Conservation (phyloP, 2,329 filamentous ascomycete genomes). For the Metarhizium brunneum region DNA sequence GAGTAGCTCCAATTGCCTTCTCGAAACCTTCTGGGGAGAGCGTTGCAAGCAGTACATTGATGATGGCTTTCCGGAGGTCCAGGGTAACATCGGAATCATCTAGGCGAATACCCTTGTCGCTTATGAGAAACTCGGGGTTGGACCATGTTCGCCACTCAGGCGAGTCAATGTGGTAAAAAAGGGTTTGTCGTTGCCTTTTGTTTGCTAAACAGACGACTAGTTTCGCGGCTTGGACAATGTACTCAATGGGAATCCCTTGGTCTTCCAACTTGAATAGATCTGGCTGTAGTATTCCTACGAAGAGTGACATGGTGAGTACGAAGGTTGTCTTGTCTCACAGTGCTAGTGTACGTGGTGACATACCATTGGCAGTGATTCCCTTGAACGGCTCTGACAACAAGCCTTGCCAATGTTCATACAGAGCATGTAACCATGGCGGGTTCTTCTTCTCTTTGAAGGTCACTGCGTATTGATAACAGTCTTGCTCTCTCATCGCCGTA, state of each 20-base stretch:
- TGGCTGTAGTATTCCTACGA: slow-evolving; percentile 37
- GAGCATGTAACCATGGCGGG: slow-evolving; percentile 58
- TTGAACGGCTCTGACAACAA: slow-evolving; percentile 58
- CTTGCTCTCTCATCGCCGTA: slow-evolving; percentile 51
- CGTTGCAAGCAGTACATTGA: slow-evolving; percentile 46
- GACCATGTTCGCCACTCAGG: slow-evolving; percentile 62
- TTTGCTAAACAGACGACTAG: slow-evolving; percentile 36
- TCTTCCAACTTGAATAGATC: slow-evolving; percentile 52
- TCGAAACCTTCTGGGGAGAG: slow-evolving; percentile 62
- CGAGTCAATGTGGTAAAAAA: slow-evolving; percentile 56
- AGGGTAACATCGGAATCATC: slow-evolving; percentile 40
- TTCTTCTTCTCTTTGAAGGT: slow-evolving; percentile 47
- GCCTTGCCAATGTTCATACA: slow-evolving; percentile 50
- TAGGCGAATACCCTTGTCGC: slow-evolving; percentile 59
- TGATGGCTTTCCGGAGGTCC: slow-evolving; percentile 35
- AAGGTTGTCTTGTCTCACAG: too few species aligned
- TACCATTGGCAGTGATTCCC: slow-evolving; percentile 61
- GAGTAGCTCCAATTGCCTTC: slow-evolving; percentile 62
- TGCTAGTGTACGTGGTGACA: slow-evolving; percentile 1
- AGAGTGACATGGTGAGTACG: not conserved
- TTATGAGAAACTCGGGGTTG: slow-evolving; percentile 66
- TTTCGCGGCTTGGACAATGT: slow-evolving; percentile 44
- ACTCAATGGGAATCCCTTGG: slow-evolving; percentile 49
- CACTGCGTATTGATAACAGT: slow-evolving; percentile 52
- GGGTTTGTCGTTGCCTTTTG: slow-evolving; percentile 35